Evolutionary conservation across 495 filamentous ascomycete genomes (phyloP), one percentile per base, ranked within the genome.

Genomic region (Penicillium pulvis): DNA sequence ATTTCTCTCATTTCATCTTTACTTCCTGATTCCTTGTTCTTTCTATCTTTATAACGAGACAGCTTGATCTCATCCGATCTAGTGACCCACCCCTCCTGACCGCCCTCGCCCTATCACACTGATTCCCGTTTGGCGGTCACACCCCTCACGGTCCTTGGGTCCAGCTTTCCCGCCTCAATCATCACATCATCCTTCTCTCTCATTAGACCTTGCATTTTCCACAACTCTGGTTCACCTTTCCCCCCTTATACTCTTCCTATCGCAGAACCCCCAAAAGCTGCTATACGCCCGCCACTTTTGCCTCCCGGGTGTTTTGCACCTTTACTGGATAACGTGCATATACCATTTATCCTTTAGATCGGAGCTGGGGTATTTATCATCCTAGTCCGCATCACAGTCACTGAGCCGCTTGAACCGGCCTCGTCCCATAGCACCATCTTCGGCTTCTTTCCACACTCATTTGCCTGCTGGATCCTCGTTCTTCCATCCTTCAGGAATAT

Each of bases 51-150:
- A 33, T 60, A 39, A n/a, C 28, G 51, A 51, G 28, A 41, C 10
- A 44, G 2, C 14, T 20, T 30, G 28, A 16, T 11, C 44, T 26
- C 47, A 24, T 41, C 39, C 31, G 53, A 41, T 55, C 57, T 44
- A 62, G 57, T 48, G 54, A 56, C 44, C 46, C 58, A 61, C 64
- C 61, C 73, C 71, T 68, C 53, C 71, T 72, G 67, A 75, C 73
- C 71, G 70, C 70, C 70, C 70, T 51, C 65, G 48, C 58, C 62
- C 53, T 57, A 58, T 60, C 60, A 65, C 66, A 66, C 61, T 73
- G 66, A 69, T 74, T 75, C 73, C 74, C 74, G 67, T 64, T 59
- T 57, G 53, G 50, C 54, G 67, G 74, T 75, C 72, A 75, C 69
- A 55, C 70, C 64, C 66, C 61, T 63, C 64, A 58, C 63, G 49